These are phyloP conservation scores for Arthrobotrys sinensis DNA, from an alignment of 2,329 filamentous ascomycete genomes.

Conservation along the genomic window DNA sequence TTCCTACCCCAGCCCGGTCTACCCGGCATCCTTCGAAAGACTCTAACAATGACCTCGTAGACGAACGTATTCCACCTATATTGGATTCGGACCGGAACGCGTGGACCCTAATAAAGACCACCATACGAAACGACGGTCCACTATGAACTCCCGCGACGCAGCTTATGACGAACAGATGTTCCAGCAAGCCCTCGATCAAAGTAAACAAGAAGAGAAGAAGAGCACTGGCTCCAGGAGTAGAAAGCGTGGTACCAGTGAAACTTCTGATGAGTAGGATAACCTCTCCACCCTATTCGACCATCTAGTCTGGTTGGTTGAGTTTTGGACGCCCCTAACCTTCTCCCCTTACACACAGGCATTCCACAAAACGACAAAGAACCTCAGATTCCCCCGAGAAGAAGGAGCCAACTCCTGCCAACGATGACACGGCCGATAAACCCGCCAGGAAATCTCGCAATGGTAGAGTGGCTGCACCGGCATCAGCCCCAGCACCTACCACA, in stretches of 20 bases:
- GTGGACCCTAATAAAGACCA: constrained; percentile 65
- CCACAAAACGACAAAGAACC: constrained; percentile 84
- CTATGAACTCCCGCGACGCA: constrained; percentile 96
- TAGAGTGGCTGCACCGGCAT: constrained; percentile 66
- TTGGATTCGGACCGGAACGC: constrained; percentile 65
- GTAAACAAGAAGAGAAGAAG: constrained; percentile 81
- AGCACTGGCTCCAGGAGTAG: constrained; percentile 76
- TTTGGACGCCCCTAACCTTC: constrained; percentile 61
- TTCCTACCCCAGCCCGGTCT: constrained; percentile 25
- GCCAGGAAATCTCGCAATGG: constrained; percentile 73
- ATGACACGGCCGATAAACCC: constrained; percentile 73
- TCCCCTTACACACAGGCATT: constrained; percentile 35
- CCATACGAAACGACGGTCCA: constrained; percentile 87
- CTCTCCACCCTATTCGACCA: constrained; percentile 23
- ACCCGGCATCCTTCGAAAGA: constrained; percentile 4
- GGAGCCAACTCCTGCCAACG: constrained; percentile 78
- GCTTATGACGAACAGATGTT: constrained; percentile 96
- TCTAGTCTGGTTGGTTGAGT: constrained; percentile 7
- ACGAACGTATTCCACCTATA: constrained; percentile 78
- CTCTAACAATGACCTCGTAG: constrained; percentile 67
- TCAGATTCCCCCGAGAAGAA: constrained; percentile 78
- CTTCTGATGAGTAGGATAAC: constrained; percentile 83
- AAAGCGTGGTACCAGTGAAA: constrained; percentile 90
- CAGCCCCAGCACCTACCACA: constrained; percentile 56
- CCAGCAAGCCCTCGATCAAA: constrained; percentile 92